A percentile compares a stretch with the other conserved stretches of the same genome.
Evolutionary conservation across 805 yeast species (phyloP).

Genomic region (Wickerhamomyces chaumierensis): DNA sequence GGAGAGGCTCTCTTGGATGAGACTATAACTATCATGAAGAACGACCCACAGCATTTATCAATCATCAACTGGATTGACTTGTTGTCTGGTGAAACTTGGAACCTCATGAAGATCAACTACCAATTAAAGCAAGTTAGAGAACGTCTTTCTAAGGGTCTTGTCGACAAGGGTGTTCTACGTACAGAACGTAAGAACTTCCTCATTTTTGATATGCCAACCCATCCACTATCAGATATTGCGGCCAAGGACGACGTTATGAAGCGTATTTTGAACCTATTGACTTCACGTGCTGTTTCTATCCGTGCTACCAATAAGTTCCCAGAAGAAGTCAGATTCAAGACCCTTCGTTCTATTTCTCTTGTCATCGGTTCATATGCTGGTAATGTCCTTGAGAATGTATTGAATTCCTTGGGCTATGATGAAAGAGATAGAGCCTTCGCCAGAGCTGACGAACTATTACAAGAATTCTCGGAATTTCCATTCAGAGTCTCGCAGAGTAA

Average conservation of each 20-base stretch:
- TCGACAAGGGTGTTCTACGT: constrained; percentile 91
- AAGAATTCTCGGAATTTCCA: constrained; percentile 78
- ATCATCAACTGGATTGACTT: constrained; percentile 91
- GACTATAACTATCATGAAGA: constrained; percentile 80
- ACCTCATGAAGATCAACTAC: constrained; percentile 83
- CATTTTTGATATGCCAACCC: constrained; percentile 97
- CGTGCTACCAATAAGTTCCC: constrained; percentile 58
- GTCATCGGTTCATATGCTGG: constrained; percentile 92
- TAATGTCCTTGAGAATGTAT: constrained; percentile 85
- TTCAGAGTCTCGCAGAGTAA: constrained; percentile 51
- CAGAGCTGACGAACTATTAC: constrained; percentile 85
- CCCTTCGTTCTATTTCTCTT: constrained; percentile 69
- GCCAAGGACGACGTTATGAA: constrained; percentile 74
- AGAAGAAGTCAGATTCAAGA: constrained; percentile 50
- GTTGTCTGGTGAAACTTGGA: constrained; percentile 95
- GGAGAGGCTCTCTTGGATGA: constrained; percentile 95
- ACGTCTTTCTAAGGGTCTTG: constrained; percentile 90
- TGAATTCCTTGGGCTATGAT: constrained; percentile 67
- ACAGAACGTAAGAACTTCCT: constrained; percentile 93
- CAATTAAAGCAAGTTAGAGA: constrained; percentile 97
- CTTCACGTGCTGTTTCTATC: constrained; percentile 56
- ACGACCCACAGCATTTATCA: constrained; percentile 65
- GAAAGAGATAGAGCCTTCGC: constrained; percentile 86
- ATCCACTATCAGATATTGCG: constrained; percentile 80
- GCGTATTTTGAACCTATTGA: constrained; percentile 59